Base-by-base conservation (phyloP, 1,284 basidiomycete genomes). In the Pseudozyma hubeiensis region DNA sequence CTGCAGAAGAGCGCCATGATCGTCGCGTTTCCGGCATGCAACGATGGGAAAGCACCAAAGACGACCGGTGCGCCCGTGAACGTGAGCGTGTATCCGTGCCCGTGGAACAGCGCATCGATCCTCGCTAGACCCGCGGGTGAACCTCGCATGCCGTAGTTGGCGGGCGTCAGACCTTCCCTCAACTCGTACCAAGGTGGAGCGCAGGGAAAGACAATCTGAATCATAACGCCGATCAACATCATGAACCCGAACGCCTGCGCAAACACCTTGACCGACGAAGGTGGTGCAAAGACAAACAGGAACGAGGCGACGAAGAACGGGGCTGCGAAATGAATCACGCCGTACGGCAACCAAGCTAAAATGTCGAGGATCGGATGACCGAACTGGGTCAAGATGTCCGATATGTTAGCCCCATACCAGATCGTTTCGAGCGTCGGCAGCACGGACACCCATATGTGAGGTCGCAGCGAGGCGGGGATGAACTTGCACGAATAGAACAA, bases 141-240 rank as follows among this genome's bases (percentile, higher is more conserved):
- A 30, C 97, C 80, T 49, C 90, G 90, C 88, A 97, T 95, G 53
- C 87, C 87, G 86, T 98, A 98, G 81, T 94, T 90, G 39, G 96
- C 96, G 0, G 96, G 96, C 0, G 93, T 96, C 34, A 98, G 89
- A 3, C 97, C 97, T 84, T 99, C 92, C 66, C 97, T 93, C 79
- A 99, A 89, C 84, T 99, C 97, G 85, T 99, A 99, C 97, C 89
- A 89, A 16, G 96, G 97, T 0, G 96, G 91, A 0, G 96, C 91
- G 81, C 94, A 97, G 0, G 96, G 97, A 64, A 99, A 89, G 31
- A 93, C 80, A 77, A 97, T 91, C 84, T 99, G 97, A 60, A 91
- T 89, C 77, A 94, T 86, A 43, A 99, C 97, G 1, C 94, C 96
- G 17, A 89, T 86, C 49, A 97, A 87, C 87, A 94, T 98, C 90